These are phyloP conservation scores for Penicillium malachiteum DNA, from an alignment of 495 filamentous ascomycete species.

Conservation along the genomic window DNA sequence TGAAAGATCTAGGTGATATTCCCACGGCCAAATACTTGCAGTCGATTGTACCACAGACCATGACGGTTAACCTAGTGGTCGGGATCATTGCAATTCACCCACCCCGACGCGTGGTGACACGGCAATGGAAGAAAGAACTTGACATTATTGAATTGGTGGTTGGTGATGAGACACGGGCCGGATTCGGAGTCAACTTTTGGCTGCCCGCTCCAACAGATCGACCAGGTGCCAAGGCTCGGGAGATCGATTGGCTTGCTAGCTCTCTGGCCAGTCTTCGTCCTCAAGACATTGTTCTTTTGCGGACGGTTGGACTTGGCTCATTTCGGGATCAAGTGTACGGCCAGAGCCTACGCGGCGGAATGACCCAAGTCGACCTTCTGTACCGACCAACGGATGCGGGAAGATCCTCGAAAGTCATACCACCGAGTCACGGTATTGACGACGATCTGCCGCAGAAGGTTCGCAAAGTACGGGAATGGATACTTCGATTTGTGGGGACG, in stretches of 20 bases:
- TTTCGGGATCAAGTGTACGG: constrained; percentile 77
- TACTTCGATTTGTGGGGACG: constrained; percentile 65
- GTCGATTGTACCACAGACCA: constrained; percentile 74
- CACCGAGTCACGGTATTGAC: constrained; percentile 13
- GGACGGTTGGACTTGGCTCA: constrained; percentile 71
- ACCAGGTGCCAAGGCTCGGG: constrained; percentile 19
- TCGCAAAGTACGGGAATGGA: constrained; percentile 70
- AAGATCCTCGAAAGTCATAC: constrained; percentile 33
- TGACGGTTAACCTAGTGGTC: constrained; percentile 74
- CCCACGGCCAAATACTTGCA: constrained; percentile 66
- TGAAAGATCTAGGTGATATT: constrained; percentile 68
- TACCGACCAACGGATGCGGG: constrained; percentile 46
- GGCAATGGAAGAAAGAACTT: constrained; percentile 47
- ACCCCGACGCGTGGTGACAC: constrained; percentile 57
- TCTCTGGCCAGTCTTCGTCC: constrained; percentile 54
- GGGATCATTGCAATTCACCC: constrained; percentile 71
- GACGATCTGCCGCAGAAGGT: constrained; percentile 61
- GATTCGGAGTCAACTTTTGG: constrained; percentile 86
- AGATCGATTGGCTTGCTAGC: constrained; percentile 33
- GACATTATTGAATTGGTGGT: constrained; percentile 76
- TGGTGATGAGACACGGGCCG: constrained; percentile 80
- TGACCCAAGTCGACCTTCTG: constrained; percentile 71
- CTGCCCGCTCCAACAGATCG: constrained; percentile 37
- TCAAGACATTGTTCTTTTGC: constrained; percentile 72
- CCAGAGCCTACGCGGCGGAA: constrained; percentile 65